Base-by-base conservation (phyloP, 1,284 basidiomycete species). In the Cutaneotrichosporon spelunceum region DNA sequence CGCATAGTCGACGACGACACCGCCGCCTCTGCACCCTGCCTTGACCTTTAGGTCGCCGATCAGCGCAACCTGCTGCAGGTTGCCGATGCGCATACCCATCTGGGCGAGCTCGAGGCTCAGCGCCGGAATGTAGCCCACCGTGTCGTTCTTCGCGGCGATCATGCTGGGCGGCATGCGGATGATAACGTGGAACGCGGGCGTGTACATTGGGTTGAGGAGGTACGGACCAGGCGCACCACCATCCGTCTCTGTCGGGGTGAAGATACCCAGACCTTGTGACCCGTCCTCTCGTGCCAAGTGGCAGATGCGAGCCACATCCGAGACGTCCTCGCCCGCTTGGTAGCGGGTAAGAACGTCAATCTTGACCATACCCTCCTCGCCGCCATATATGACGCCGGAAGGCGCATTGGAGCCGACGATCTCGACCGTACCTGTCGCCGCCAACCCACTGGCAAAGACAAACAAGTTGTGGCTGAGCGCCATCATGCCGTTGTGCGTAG, bases 341-440 rank as follows among this genome's bases (percentile, higher is more conserved):
- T 74, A 73, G 26, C 68, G 59, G 33, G 73, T 68, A 5, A 79
- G 61, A 16, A 79, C 74, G 63, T 79, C 78, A 1, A 79, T 68
- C 8, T 66, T 45, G 30, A 79, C 67, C 9, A 63, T 52, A 2
- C 69, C 72, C 50, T 77, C 72, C 26, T 60, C 49, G 4, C 73
- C 75, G 21, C 69, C 69, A 3, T 59, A 48, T 27, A 74, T 59
- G 10, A 79, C 56, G 4, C 58, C 63, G n/a, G 53, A 56, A 3
- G 68, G 66, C 19, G 64, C 68, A 52, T 78, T 75, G 6, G 67
- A 56, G 1, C 78, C 78, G 3, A 79, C 53, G 56, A 79, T 70
- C 58, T 76, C 72, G 5, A 78, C 60, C 9, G 73, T 74, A 5
- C 78, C 78, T 4, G 67, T 69, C 0, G 76, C 71, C 0, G 72